Evolutionary conservation across 129 eudicot species (phyloP), one percentile per base, ranked within the genome.

Genomic region (Lactuca saligna): DNA sequence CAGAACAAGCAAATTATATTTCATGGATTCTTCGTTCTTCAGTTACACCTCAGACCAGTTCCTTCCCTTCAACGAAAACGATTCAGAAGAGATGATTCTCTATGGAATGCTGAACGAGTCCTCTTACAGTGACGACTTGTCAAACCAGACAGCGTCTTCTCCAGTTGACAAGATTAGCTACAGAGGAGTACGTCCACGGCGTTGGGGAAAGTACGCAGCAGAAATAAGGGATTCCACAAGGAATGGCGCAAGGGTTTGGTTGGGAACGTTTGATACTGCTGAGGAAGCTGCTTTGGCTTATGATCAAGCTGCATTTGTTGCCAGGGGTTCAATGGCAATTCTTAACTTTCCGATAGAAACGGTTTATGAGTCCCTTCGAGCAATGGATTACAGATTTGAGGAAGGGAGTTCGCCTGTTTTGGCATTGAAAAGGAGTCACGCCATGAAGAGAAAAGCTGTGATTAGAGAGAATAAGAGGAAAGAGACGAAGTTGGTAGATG

Each of bases 211-310:
- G 55, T 83, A 37, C 38, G 87, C 87, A 9, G 84, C 87, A 2
- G 87, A 83, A 66, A 83, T 83, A 66, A 57, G 87, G 53, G 87
- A 83, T 32, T 83, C 87, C 8, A 81, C 89, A 0, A 66, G 89
- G 66, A 81, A 84, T 33, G 68, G 86, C 6, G 82, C 74, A 57
- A 63, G 89, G 76, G 89, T 84, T 32, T 84, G 89, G 89, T 65
- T 84, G 72, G 89, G 89, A n/a, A 84, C 89, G 35, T 84, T 84
- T 32, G 66, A 81, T 72, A 78, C 81, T 3, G 77, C 86, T 32
- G 84, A 84, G 48, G 86, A 66, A 44, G 89, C 86, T 9, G 89
- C 89, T 25, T 64, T 84, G 58, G 89, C 86, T 0, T 84, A 84
- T 61, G 89, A 84, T 16, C 86, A 84, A 73, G 89, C 86, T 8